Evolutionary conservation across 2,329 filamentous ascomycete genomes (phyloP), one percentile per base, ranked within the genome.

Genomic region (Cylindrodendrum hubeiense): DNA sequence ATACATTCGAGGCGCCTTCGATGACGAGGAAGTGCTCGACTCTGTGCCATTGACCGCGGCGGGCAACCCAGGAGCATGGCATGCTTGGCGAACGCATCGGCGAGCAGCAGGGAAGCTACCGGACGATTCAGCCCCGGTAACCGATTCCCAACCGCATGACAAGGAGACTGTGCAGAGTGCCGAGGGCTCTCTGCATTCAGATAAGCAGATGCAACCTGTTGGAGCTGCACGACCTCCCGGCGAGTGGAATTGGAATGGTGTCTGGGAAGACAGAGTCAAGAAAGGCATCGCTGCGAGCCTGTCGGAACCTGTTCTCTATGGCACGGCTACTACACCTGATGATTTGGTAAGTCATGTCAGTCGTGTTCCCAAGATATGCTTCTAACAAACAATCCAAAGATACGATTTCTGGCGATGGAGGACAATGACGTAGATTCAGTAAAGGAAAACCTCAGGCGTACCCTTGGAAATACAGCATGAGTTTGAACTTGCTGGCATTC

Each of bases 201-300:
- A 68, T 1, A 71, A 66, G 26, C 30, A 41, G 43, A 47, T 50
- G 2, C 50, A 66, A 13, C 46, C 63, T 10, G 19, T 62, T 12
- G 56, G 43, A 22, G 44, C 68, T 0, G 52, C 68, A 7, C 66
- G 70, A 37, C 62, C 62, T 30, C 94, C 94, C 0, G 93, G 92
- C 7, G 92, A 97, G 73, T 98, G 95, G 95, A 97, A 97, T 76
- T 98, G 95, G 95, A 94, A 97, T 74, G 95, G 95, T 0, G 95
- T 98, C 0, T 99, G 95, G 95, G 93, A 97, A 77, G 91, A 95
- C 69, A 87, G 95, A 59, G 95, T 97, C 1, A 91, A 89, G 79
- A 93, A 91, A 78, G 92, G 92, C 19, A 88, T 98, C 46, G 87
- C 91, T 54, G 86, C 87, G 10, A 97, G 94, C 74, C 81, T 94